Evolutionary conservation across 805 yeast species (phyloP).

Genomic region (Metschnikowia proteae): DNA sequence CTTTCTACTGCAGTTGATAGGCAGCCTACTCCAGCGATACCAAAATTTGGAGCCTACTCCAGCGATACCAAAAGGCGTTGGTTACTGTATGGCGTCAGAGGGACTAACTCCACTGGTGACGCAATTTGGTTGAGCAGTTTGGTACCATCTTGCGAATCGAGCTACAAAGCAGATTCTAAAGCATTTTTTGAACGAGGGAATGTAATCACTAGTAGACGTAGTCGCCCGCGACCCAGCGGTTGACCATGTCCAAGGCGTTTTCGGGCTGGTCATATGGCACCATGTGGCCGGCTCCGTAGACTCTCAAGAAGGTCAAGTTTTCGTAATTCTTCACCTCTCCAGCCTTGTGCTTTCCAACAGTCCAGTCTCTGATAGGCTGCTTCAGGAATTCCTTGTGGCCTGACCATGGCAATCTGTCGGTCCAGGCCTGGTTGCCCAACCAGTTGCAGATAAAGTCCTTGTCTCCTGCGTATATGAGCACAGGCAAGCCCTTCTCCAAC

Average conservation of each 20-base stretch:
- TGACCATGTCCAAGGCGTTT: constrained; percentile 72
- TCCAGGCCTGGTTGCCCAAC: constrained; percentile 87
- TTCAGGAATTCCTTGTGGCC: constrained; percentile 38
- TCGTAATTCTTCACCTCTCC: constrained; percentile 77
- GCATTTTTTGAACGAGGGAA: no score
- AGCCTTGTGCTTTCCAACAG: constrained; percentile 29
- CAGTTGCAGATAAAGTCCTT: constrained; percentile 91
- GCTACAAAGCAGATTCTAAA: no score
- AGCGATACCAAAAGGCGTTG: no score
- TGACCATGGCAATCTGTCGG: constrained; percentile 40
- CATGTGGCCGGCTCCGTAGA: constrained; percentile 94
- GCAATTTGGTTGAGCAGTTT: no score
- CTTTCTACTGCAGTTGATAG: no score
- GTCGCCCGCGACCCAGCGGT: constrained; percentile 80
- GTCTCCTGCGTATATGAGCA: constrained; percentile 89
- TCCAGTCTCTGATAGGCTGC: constrained; percentile 43
- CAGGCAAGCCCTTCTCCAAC: constrained; percentile 69
- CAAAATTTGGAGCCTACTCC: no score
- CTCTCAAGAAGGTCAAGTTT: constrained; percentile 74
- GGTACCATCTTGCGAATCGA: background rate
- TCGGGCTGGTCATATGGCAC: constrained; percentile 89
- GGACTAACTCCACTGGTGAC: no score
- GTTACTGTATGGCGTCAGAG: no score
- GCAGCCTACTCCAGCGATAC: no score
- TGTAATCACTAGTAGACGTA: constrained; percentile 16